phyloP scores from a whole-genome alignment of 2,329 filamentous ascomycete species.

The Domatiomyces catenatus region DNA sequence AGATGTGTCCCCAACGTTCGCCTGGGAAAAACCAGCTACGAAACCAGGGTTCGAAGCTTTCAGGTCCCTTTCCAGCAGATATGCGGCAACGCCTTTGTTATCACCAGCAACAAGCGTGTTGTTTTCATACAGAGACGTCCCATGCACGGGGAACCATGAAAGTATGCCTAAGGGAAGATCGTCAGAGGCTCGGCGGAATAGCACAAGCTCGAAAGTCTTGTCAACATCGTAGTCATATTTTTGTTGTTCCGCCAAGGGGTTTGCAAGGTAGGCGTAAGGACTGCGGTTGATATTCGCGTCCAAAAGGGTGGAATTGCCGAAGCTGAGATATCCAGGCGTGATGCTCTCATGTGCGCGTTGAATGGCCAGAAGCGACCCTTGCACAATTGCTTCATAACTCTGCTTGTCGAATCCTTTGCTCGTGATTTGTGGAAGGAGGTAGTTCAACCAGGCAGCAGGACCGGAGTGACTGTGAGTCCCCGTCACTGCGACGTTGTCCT shows the following conservation, averaged over 20 bases:
- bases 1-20: conserved; percentile 79
- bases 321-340: conserved; percentile 51
- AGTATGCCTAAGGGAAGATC: conserved; percentile 64
- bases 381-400: conserved; percentile 77
- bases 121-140: conserved; percentile 79
- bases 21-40: conserved; percentile 82
- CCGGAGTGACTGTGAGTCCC: conserved; percentile 89
- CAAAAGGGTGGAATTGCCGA: conserved; percentile 53
- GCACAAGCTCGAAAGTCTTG: conserved; percentile 64
- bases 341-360: conserved; percentile 61
- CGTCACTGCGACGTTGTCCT: conserved; percentile 73
- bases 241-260: conserved; percentile 59
- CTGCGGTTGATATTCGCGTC: conserved; percentile 83
- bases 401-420: conserved; percentile 73
- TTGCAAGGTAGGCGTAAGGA: conserved; percentile 72
- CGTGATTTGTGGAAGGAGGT: conserved; percentile 80
- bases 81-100: conserved; percentile 87
- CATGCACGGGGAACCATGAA: conserved; percentile 86
- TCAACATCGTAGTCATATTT: conserved; percentile 53
- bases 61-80: conserved; percentile 54
- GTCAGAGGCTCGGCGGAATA: conserved; percentile 59
- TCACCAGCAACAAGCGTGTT: conserved; percentile 87
- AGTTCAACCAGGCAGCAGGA: conserved; percentile 87
- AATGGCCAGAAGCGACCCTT: conserved; percentile 70
- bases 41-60: conserved; percentile 36